phyloP scores from a whole-genome alignment of 1,284 basidiomycete genomes.

The Fomitopsis betulina region DNA sequence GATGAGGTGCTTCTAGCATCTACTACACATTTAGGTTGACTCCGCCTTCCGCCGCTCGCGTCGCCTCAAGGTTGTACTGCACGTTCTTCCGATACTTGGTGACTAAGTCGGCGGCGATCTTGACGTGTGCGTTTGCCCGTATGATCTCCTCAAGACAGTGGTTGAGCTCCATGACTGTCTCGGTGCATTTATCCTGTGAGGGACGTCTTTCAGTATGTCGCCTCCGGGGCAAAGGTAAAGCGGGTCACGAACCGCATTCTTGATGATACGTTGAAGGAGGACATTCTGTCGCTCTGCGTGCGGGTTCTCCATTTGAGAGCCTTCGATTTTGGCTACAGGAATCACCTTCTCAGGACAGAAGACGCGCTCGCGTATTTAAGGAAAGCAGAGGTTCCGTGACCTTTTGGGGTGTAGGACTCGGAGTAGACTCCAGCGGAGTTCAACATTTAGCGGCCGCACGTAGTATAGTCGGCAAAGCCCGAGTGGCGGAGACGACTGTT shows the following conservation, averaged over 20 bases:
- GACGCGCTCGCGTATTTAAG: no score
- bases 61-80: conserved; percentile 78
- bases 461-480: no score
- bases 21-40: not conserved
- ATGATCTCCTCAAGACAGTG: conserved; percentile 75
- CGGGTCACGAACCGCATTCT: conserved; percentile 67
- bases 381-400: no score
- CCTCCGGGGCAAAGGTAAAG: not conserved
- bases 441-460: no score
- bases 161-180: conserved; percentile 74
- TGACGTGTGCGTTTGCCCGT: conserved; percentile 64
- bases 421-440: no score
- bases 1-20: not conserved
- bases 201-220: not conserved
- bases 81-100: conserved; percentile 83
- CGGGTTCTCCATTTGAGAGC: conserved; percentile 75
- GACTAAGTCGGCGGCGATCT: conserved; percentile 71
- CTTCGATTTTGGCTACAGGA: no score
- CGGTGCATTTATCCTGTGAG: conserved; percentile 71
- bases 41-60: conserved; percentile 12
- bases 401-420: no score
- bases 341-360: not conserved
- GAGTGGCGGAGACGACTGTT: no score
- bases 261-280: conserved; percentile 83
- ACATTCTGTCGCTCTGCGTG: conserved; percentile 89